Evolutionary conservation across 345 rosid species (phyloP), one percentile per base, ranked within the genome.

Genomic region (Rhodomyrtus tomentosa): DNA sequence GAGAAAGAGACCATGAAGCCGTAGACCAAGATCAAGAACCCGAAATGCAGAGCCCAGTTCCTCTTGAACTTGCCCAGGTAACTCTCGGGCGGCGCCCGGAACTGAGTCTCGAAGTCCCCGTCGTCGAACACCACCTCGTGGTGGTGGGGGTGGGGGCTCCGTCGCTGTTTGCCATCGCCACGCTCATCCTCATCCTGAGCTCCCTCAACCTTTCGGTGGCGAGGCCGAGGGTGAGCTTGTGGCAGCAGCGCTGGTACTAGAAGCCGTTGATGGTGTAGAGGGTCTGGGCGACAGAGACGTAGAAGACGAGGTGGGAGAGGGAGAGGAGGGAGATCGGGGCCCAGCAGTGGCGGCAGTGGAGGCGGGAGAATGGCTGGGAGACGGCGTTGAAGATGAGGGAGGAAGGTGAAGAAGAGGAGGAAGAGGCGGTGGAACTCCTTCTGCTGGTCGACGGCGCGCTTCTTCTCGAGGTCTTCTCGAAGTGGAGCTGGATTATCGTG

Each of bases 381-480:
- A 87, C 89, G 20, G 92, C 89, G 88, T 89, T 76, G 92, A 95
- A 94, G 81, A 94, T 40, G n/a, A 95, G 24, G 32, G 90, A 97
- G 93, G 92, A 95, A 95, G 91, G 95, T 87, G 93, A 97, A 94
- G 95, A 97, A 97, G 90, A 94, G 93, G 81, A 90, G 95, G 90
- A 95, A 94, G 20, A 91, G 95, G 88, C 94, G 95, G 92, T 95
- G 96, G 50, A 97, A 98, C 79, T 95, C 92, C 90, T 96, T 96
- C 82, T 96, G 99, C 79, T 92, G 93, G 94, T 97, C 99, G 42
- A 97, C 94, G 80, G 99, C 94, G 83, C 96, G 89, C 82, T 95
- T 97, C 83, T 95, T 97, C 88, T 97, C 99, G 0, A 97, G 93
- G 99, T 97, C 81, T 97, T 97, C 91, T 95, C 99, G 83, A 97